Evolutionary conservation across 768 basidiomycete species (phyloP).

Genomic region (Hericium rajendrae): DNA sequence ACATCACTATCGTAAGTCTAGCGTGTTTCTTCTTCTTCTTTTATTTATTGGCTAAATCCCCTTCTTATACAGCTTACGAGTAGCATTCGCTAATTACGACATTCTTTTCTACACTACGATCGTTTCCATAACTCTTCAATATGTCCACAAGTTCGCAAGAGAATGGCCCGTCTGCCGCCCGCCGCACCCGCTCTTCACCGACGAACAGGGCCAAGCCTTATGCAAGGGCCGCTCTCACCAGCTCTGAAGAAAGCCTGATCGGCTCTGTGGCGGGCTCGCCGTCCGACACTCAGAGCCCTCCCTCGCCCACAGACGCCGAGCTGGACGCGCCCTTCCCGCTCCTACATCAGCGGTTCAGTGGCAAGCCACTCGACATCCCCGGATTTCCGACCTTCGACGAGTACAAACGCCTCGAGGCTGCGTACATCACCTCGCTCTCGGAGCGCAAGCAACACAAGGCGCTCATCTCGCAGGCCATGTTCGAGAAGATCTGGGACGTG

Average conservation of each 20-base stretch:
- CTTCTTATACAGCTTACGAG: not conserved
- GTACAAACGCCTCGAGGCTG: constrained; percentile 11
- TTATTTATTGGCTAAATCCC: not conserved
- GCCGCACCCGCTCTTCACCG: not conserved
- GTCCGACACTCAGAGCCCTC: too few relatives aligned
- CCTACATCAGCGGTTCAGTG: not conserved
- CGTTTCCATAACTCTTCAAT: not conserved
- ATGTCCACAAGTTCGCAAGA: not conserved
- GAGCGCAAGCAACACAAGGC: constrained; percentile 14
- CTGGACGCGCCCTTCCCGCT: not conserved
- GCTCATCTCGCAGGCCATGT: constrained; percentile 13
- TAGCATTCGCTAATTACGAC: not conserved
- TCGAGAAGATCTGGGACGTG: constrained; percentile 10
- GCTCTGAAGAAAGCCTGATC: too few relatives aligned
- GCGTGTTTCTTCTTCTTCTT: not conserved
- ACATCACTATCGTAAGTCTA: not conserved
- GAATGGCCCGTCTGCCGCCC: not conserved
- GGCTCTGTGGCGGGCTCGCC: too few relatives aligned
- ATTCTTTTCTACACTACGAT: not conserved
- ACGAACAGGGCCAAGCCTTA: not conserved
- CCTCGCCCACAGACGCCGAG: too few relatives aligned
- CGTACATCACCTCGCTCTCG: constrained; percentile 11
- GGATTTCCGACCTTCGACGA: constrained; percentile 13
- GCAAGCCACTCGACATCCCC: not conserved
- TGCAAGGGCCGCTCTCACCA: too few relatives aligned